A percentile compares a stretch with the other conserved stretches of the same genome.
Conservation (phyloP, 352 stramenopile genomes). For the Plasmopara muralis region DNA sequence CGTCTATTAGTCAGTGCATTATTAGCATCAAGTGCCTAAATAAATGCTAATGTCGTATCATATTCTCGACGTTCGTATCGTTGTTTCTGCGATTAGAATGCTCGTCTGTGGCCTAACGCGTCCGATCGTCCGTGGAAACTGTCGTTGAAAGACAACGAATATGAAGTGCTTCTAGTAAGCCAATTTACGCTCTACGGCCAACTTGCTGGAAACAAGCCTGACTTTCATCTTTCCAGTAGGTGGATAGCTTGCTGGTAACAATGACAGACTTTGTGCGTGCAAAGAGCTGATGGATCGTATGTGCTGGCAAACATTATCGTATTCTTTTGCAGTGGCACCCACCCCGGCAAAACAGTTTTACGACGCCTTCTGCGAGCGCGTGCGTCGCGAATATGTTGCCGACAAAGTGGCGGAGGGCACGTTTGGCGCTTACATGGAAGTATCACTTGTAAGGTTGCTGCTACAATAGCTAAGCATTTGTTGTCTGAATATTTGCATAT, state of each 20-base stretch:
- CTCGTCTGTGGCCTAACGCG: slow-evolving; percentile 67
- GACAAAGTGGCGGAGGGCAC: slow-evolving; percentile 75
- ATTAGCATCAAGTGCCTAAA: not conserved
- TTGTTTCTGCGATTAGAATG: slow-evolving; percentile 41
- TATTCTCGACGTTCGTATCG: not conserved
- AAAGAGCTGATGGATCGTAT: too few relatives aligned
- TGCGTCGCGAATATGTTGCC: slow-evolving; percentile 44
- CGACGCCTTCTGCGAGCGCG: slow-evolving; percentile 60
- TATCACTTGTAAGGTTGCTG: slow-evolving; percentile 47
- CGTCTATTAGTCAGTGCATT: slow-evolving; percentile 48
- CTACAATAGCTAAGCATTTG: not conserved
- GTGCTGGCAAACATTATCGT: not conserved
- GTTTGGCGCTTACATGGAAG: slow-evolving; percentile 84
- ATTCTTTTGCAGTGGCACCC: slow-evolving; percentile 43
- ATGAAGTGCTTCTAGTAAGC: slow-evolving; percentile 81
- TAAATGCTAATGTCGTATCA: not conserved
- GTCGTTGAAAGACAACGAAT: slow-evolving; percentile 54
- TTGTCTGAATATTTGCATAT: not conserved
- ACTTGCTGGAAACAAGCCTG: slow-evolving; percentile 79
- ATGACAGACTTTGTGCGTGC: too few relatives aligned
- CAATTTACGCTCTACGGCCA: slow-evolving; percentile 83
- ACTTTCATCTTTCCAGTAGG: slow-evolving; percentile 82
- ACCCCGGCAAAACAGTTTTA: slow-evolving; percentile 67
- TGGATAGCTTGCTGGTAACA: not conserved
- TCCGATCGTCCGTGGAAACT: slow-evolving; percentile 51